Conservation (phyloP, 352 stramenopile genomes). For the Vaucheria bursata region DNA sequence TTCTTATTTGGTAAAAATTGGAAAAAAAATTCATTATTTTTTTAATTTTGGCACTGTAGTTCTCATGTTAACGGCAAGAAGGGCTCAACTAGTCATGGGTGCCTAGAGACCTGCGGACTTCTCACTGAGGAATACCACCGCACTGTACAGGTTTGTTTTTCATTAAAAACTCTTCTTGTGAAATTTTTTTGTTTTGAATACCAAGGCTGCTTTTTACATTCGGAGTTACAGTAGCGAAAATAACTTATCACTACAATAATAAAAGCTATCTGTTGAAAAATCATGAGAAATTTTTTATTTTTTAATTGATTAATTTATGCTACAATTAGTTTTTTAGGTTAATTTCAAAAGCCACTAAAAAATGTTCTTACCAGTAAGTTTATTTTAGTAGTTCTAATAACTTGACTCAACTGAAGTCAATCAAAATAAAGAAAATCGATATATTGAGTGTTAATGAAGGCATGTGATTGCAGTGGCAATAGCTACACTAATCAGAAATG, state of each 20-base stretch:
- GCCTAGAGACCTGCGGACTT: conserved; percentile 28
- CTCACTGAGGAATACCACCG: conserved; percentile 30
- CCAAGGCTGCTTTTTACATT: neutral
- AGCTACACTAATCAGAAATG: too few relatives aligned
- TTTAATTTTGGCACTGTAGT: too few relatives aligned
- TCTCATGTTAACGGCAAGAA: conserved; percentile 32
- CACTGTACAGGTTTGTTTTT: neutral
- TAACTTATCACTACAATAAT: neutral
- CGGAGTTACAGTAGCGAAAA: neutral
- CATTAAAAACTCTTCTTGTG: neutral
- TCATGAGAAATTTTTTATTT: neutral
- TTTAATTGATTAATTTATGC: neutral
- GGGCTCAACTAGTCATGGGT: conserved; percentile 27
- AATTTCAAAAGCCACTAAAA: too few relatives aligned
- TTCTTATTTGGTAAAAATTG: too few relatives aligned
- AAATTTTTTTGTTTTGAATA: neutral
- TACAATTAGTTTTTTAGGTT: too few relatives aligned
- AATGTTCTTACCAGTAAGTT: too few relatives aligned
- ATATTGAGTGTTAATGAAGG: too few relatives aligned
- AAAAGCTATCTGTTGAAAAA: neutral
- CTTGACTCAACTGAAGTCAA: too few relatives aligned
- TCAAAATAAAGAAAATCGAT: too few relatives aligned
- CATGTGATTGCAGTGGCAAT: too few relatives aligned
- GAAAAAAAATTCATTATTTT: too few relatives aligned
- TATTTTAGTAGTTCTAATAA: too few relatives aligned